Percentiles rank a stretch among this genome's conserved stretches.
Conservation (phyloP, 1,284 basidiomycete genomes). For the Boletellus deceptivus region DNA sequence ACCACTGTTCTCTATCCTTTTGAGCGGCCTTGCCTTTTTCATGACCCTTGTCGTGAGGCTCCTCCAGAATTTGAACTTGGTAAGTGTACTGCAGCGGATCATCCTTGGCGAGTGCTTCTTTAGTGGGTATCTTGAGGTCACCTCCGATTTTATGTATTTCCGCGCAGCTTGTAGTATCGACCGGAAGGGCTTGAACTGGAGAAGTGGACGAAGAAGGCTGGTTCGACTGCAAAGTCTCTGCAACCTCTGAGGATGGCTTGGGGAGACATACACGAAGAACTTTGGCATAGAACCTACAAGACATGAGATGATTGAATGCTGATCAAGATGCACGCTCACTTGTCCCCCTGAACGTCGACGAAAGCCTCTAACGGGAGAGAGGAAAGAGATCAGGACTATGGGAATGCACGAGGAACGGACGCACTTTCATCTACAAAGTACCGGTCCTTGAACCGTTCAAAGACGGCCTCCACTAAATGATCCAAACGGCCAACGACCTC, state of each 20-base stretch:
- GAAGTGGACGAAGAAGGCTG: constrained; percentile 35
- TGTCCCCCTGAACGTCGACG: constrained; percentile 80
- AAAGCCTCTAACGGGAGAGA: constrained; percentile 60
- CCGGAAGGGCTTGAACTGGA: constrained; percentile 29
- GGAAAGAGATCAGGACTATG: constrained; percentile 25
- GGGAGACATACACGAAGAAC: constrained; percentile 76
- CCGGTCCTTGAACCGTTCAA: constrained; percentile 92
- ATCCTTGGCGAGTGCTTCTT: constrained; percentile 72
- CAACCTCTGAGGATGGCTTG: constrained; percentile 46
- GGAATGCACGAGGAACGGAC: constrained; percentile 34
- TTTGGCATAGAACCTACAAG: constrained; percentile 68
- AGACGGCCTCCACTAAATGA: constrained; percentile 90
- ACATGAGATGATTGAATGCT: constrained; percentile 24
- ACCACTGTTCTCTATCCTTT: constrained; percentile 56
- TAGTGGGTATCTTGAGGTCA: constrained; percentile 73
- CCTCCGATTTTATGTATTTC: constrained; percentile 69
- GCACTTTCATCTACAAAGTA: constrained; percentile 89
- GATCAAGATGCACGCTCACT: constrained; percentile 47
- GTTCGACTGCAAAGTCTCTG: constrained; percentile 37
- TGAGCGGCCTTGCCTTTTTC: constrained; percentile 54
- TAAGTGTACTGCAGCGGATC: constrained; percentile 86
- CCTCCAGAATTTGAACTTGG: constrained; percentile 80
- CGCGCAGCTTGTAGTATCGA: constrained; percentile 39
- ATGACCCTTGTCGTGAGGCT: constrained; percentile 66
- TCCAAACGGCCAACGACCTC: constrained; percentile 96